Evolutionary conservation across 768 basidiomycete species (phyloP).

Genomic region (Suillus ampliporus): DNA sequence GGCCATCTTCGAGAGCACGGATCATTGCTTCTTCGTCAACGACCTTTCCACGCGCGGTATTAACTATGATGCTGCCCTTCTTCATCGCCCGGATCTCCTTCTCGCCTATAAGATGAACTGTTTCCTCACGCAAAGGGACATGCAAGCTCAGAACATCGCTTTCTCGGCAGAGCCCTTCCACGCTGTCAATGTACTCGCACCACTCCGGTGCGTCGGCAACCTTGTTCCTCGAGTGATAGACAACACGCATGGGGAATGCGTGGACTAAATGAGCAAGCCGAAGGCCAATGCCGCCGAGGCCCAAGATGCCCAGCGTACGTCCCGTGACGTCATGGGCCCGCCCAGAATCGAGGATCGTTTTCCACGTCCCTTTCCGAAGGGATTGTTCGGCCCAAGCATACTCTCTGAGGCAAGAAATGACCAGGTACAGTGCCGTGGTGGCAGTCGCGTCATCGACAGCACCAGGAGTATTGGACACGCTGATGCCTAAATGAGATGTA

Average conservation of each 20-base stretch:
- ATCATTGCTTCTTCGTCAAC: constrained; percentile 90
- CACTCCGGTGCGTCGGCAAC: constrained; percentile 66
- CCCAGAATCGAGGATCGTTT: constrained; percentile 51
- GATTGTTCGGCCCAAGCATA: constrained; percentile 67
- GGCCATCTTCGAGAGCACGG: constrained; percentile 82
- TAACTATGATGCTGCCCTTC: constrained; percentile 78
- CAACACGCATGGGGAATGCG: constrained; percentile 87
- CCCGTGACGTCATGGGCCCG: constrained; percentile 68
- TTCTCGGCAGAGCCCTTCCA: constrained; percentile 65
- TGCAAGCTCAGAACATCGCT: constrained; percentile 88
- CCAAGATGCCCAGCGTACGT: constrained; percentile 74
- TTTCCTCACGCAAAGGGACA: constrained; percentile 78
- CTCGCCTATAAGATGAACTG: constrained; percentile 75
- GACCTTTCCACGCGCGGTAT: constrained; percentile 91
- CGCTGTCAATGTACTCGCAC: constrained; percentile 76
- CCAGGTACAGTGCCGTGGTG: constrained; percentile 83
- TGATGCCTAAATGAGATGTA: constrained; percentile 46
- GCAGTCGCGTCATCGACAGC: constrained; percentile 93
- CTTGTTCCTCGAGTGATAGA: constrained; percentile 76
- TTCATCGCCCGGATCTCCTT: constrained; percentile 79
- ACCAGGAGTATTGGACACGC: constrained; percentile 86
- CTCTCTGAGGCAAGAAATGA: constrained; percentile 79
- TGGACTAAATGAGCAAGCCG: constrained; percentile 73
- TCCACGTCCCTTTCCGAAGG: constrained; percentile 63
- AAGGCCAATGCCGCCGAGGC: constrained; percentile 78